Percentiles rank a stretch among this genome's conserved stretches.
Evolutionary conservation across 1,284 basidiomycete species (phyloP).

Genomic region (Stygiomarasmius scandens): DNA sequence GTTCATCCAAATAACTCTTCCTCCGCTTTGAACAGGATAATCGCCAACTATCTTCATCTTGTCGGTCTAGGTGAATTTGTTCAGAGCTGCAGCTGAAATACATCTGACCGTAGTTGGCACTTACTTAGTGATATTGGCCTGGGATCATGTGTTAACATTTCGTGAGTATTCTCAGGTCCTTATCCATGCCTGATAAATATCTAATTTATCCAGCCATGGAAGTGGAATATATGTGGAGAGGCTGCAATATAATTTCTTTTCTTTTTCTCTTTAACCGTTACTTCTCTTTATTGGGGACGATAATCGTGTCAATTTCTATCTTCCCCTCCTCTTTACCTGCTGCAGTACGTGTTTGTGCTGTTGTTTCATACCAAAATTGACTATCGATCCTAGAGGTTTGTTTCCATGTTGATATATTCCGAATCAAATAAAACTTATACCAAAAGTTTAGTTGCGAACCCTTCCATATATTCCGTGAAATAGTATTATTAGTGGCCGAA

Average conservation of each 20-base stretch:
- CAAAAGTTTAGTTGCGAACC: neutral
- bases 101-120: neutral
- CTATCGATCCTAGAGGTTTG: neutral
- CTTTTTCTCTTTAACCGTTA: constrained; percentile 21
- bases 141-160: constrained; percentile 11
- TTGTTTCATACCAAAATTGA: neutral
- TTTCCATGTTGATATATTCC: neutral
- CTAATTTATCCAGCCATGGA: constrained; percentile 4
- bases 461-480: constrained; percentile 3
- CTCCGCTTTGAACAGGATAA: no score
- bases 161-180: neutral
- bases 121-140: constrained; percentile 3
- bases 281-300: constrained; percentile 17
- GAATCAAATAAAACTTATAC: neutral
- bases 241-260: neutral
- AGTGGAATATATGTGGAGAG: constrained; percentile 9
- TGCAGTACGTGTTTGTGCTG: neutral
- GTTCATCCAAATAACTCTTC: no score
- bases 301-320: constrained; percentile 16
- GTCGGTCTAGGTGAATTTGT: neutral
- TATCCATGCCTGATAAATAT: neutral
- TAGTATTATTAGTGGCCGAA: constrained; percentile 3
- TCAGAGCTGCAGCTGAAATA: neutral
- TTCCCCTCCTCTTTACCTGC: constrained; percentile 6
- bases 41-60: neutral